These are phyloP conservation scores for Dipteronia sinensis DNA, from an alignment of 345 rosid genomes.

Conservation along the genomic window DNA sequence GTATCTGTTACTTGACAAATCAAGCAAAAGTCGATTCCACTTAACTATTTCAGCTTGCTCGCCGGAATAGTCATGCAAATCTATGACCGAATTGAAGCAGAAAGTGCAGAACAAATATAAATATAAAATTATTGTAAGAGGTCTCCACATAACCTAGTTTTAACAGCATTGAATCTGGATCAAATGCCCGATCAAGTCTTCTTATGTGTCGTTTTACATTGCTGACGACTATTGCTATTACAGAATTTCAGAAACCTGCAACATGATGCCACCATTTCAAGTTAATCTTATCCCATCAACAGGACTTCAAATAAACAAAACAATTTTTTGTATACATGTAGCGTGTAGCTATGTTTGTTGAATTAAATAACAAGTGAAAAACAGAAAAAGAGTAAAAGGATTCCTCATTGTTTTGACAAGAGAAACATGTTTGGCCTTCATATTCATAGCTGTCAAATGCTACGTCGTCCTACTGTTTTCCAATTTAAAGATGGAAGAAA, in stretches of 20 bases:
- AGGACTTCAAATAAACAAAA: background rate
- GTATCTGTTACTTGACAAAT: background rate
- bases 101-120: background rate
- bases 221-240: constrained; percentile 36
- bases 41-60: no score
- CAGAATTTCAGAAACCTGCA: constrained; percentile 89
- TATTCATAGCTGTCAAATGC: background rate
- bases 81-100: background rate
- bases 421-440: background rate
- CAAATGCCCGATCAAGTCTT: constrained; percentile 8
- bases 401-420: background rate
- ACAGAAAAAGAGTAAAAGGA: background rate
- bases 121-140: background rate
- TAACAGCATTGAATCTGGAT: constrained; percentile 12
- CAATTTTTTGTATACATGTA: background rate
- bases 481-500: constrained; percentile 8
- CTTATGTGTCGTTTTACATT: background rate
- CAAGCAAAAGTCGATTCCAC: no score
- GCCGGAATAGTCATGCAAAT: background rate
- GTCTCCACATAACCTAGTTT: background rate
- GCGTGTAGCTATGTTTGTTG: background rate
- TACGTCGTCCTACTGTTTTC: background rate
- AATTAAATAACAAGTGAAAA: background rate
- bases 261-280: constrained; percentile 7
- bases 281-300: constrained; percentile 15